A percentile compares a stretch with the other conserved stretches of the same genome.
Conservation (phyloP, 75 land plant species). For the Chamaecyparis obtusa region DNA sequence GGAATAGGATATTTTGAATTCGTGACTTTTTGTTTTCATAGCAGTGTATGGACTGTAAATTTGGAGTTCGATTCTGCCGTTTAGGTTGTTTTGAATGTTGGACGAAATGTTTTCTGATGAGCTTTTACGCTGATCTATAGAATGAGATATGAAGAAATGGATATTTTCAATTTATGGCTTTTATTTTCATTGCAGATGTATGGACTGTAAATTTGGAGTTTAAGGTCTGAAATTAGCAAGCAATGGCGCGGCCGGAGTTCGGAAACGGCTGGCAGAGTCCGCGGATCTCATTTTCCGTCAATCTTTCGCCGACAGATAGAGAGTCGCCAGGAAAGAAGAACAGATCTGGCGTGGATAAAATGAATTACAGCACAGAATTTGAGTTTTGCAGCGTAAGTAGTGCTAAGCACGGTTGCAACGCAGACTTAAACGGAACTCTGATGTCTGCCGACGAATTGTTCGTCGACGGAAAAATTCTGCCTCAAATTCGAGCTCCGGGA, state of each 20-base stretch:
- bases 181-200: background rate
- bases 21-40: background rate
- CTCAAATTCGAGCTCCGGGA: background rate
- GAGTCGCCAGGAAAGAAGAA: background rate
- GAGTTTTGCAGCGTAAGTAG: slow-evolving; percentile 1
- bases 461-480: slow-evolving; percentile 7
- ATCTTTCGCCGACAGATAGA: background rate
- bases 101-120: background rate
- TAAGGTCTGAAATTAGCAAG: background rate
- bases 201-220: background rate
- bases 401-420: no score
- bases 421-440: no score
- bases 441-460: slow-evolving; percentile 4
- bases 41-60: no score
- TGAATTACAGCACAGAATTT: background rate
- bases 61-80: no score
- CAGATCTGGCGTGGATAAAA: background rate
- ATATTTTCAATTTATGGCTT: background rate
- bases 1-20: background rate
- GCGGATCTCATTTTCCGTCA: background rate
- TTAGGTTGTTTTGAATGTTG: background rate
- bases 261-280: slow-evolving; percentile 1
- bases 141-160: background rate
- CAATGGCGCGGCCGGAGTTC: background rate
- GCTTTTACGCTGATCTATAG: background rate